Evolutionary conservation across 176 grass and related monocot species (phyloP).

Genomic region (Aegilops umbellulata): DNA sequence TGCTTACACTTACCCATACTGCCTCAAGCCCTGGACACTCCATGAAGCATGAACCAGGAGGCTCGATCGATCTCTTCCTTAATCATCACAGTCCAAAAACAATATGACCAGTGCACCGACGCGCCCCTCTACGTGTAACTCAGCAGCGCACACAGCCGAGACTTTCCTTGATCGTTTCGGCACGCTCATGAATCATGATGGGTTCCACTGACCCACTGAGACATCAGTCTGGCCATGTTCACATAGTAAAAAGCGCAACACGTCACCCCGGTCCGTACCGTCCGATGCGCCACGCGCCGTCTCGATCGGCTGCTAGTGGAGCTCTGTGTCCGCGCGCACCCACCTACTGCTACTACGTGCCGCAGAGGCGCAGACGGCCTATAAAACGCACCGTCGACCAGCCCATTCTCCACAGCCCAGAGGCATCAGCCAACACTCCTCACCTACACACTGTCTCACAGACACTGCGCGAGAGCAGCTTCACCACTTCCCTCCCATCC

Average conservation of each 20-base stretch:
- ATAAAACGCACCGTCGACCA: background rate
- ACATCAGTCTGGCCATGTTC: background rate
- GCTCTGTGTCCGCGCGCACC: background rate
- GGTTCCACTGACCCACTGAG: slow-evolving; percentile 27
- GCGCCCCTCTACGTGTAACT: slow-evolving; percentile 20
- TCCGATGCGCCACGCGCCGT: background rate
- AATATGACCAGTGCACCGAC: too few relatives aligned
- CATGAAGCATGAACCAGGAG: too few relatives aligned
- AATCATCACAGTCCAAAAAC: too few relatives aligned
- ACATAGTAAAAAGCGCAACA: background rate
- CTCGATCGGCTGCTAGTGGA: background rate
- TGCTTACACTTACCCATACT: too few relatives aligned
- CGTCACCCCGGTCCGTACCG: background rate
- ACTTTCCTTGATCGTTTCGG: background rate
- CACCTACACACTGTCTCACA: too few relatives aligned
- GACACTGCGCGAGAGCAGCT: background rate
- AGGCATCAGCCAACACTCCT: too few relatives aligned
- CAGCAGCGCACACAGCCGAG: background rate
- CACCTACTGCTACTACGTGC: too few relatives aligned
- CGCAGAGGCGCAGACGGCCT: too few relatives aligned
- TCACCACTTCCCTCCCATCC: background rate
- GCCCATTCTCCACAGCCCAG: background rate
- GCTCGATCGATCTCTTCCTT: too few relatives aligned
- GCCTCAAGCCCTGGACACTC: too few relatives aligned
- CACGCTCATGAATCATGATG: background rate